Base-by-base conservation (phyloP, 1,139 yeast species). In the Tardiomyces depauwii region DNA sequence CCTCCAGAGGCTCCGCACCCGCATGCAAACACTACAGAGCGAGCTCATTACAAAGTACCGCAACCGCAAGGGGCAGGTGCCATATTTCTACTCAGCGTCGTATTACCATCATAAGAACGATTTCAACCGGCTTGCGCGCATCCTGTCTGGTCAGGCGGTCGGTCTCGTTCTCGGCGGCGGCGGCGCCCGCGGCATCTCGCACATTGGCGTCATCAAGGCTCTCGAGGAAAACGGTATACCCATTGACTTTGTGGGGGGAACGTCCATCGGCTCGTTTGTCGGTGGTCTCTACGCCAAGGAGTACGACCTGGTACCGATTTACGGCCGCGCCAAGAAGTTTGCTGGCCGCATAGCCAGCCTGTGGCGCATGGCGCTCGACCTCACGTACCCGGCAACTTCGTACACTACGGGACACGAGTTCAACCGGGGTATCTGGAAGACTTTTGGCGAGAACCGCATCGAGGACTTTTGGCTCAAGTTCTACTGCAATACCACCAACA, bases 101-200 rank as follows among this genome's bases (percentile, higher is more conserved):
- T 68, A 72, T 42, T 55, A 75, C 54, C 67, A 76, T 13, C 88
- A 85, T 60, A 91, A 91, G 63, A 83, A 82, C 60, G 98, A 91
- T 61, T 91, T 91, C 60, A 71, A 86, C 62, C 73, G 98, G 47
- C 67, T 91, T 33, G 98, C 98, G 0, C 73, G 98, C 55, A 76
- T 91, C 13, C 66, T 91, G 23, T 85, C 96, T 0, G 95, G 95
- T 14, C 88, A 88, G 61, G 95, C 96, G 0, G 87, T 91, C 38
- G 98, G 97, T 0, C 69, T 91, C 18, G 96, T 91, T 2, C 71
- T 91, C 9, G 98, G 98, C 2, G 98, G 98, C 13, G 98, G 98
- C 42, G 98, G 98, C 28, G 95, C 98, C 0, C 73, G 98, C 55
- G 98, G 98, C 1, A 74, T 91, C 14, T 78, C 96, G 9, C 98